Percentiles rank a stretch among this genome's conserved stretches.
Evolutionary conservation across 495 filamentous ascomycete species (phyloP).

Genomic region (Tuber melanosporum): DNA sequence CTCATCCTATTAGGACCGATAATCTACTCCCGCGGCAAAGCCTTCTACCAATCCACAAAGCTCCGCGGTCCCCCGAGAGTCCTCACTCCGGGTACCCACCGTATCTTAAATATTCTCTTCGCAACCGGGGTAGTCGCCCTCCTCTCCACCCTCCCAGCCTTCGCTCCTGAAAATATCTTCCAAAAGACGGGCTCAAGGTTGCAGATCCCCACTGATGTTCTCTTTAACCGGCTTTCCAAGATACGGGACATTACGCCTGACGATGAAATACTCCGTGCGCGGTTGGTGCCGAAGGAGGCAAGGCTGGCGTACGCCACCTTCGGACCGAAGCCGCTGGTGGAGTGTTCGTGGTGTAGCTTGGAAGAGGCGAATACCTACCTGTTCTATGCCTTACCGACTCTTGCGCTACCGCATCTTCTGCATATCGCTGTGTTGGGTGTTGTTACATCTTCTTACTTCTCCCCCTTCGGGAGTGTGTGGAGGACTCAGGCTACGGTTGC

Average conservation of each 20-base stretch:
- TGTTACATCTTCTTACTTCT: constrained; percentile 54
- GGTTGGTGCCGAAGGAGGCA: constrained; percentile 62
- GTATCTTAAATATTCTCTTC: constrained; percentile 59
- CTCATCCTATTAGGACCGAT: constrained; percentile 81
- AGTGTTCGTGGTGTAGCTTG: constrained; percentile 75
- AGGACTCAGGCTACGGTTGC: constrained; percentile 61
- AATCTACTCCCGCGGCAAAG: constrained; percentile 64
- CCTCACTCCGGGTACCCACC: constrained; percentile 49
- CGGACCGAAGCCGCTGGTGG: constrained; percentile 63
- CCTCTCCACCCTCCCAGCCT: constrained; percentile 58
- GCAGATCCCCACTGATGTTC: constrained; percentile 73
- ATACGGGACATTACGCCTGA: constrained; percentile 55
- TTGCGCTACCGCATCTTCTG: constrained; percentile 68
- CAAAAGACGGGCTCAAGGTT: constrained; percentile 61
- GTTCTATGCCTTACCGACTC: constrained; percentile 69
- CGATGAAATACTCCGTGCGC: constrained; percentile 60
- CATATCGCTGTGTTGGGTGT: constrained; percentile 65
- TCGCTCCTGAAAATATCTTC: constrained; percentile 79
- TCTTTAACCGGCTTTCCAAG: constrained; percentile 70
- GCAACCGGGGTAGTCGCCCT: constrained; percentile 53
- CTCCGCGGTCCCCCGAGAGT: constrained; percentile 53
- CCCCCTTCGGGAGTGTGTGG: constrained; percentile 56
- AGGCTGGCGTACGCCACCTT: constrained; percentile 75
- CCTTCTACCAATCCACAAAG: constrained; percentile 57
- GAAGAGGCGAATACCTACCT: constrained; percentile 67